phyloP scores from a whole-genome alignment of 768 basidiomycete genomes.

The Hypholoma sublateritium region DNA sequence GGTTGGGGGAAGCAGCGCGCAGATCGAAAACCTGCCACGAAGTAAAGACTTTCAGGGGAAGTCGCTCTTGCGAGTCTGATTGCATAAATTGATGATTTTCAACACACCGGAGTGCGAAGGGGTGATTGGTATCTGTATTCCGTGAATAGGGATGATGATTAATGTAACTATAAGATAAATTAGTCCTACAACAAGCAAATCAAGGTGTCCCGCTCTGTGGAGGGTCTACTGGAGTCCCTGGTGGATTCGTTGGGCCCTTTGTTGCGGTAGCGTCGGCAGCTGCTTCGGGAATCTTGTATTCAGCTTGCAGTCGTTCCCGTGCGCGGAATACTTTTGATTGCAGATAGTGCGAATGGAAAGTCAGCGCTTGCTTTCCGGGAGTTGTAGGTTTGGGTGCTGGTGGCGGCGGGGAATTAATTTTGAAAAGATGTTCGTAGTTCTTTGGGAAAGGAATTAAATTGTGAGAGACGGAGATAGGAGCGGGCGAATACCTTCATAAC shows the following conservation, averaged over 20 bases:
- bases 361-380: slow-evolving; percentile 41
- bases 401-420: slow-evolving; percentile 78
- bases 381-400: slow-evolving; percentile 45
- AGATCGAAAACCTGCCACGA: not conserved
- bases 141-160: slow-evolving; percentile 17
- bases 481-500: slow-evolving; percentile 61
- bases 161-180: slow-evolving; percentile 10
- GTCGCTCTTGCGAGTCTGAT: not conserved
- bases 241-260: slow-evolving; percentile 15
- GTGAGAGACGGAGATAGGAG: not conserved
- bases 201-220: slow-evolving; percentile 6
- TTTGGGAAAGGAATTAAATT: slow-evolving; percentile 29
- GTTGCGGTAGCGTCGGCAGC: slow-evolving; percentile 12
- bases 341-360: slow-evolving; percentile 82
- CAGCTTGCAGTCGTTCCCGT: slow-evolving; percentile 92
- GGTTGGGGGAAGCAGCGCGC: slow-evolving; percentile 22
- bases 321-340: slow-evolving; percentile 98
- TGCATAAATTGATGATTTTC: not conserved
- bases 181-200: slow-evolving; percentile 11
- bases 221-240: slow-evolving; percentile 18
- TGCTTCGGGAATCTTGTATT: slow-evolving; percentile 40
- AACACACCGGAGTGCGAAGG: too few species aligned
- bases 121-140: not conserved
- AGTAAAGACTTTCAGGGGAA: not conserved
- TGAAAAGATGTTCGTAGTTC: slow-evolving; percentile 94